Conservation (phyloP, 805 yeast species). For the Candida xyloterini region DNA sequence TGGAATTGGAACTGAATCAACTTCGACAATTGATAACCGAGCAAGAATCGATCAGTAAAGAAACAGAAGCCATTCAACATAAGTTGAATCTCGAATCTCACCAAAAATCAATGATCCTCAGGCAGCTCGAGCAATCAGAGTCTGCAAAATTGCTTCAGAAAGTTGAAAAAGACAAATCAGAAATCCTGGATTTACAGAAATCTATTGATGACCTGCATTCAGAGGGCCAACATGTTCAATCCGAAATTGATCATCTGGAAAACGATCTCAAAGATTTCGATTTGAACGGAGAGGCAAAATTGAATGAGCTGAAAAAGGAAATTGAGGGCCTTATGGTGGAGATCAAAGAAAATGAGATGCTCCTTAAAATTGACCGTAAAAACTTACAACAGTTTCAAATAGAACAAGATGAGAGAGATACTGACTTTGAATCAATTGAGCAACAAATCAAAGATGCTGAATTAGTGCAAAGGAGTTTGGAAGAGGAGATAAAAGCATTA, state of each 20-base stretch:
- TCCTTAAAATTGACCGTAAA: slow-evolving; percentile 46
- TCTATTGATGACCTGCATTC: slow-evolving; percentile 37
- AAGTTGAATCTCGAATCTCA: slow-evolving; percentile 56
- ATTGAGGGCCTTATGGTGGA: slow-evolving; percentile 40
- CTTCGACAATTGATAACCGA: slow-evolving; percentile 40
- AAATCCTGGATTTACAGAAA: slow-evolving; percentile 41
- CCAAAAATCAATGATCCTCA: slow-evolving; percentile 53
- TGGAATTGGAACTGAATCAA: slow-evolving; percentile 39
- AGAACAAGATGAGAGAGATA: slow-evolving; percentile 63
- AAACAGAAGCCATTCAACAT: slow-evolving; percentile 56
- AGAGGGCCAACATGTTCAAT: slow-evolving; percentile 31
- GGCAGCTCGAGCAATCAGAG: slow-evolving; percentile 53
- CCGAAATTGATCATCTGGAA: slow-evolving; percentile 54
- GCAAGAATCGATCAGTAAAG: slow-evolving; percentile 42
- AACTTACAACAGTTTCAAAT: slow-evolving; percentile 61
- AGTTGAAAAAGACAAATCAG: slow-evolving; percentile 43
- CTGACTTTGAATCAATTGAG: slow-evolving; percentile 49
- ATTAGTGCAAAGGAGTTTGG: slow-evolving; percentile 34
- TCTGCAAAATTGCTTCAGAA: slow-evolving; percentile 54
- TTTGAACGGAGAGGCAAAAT: slow-evolving; percentile 73
- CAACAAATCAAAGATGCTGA: slow-evolving; percentile 41
- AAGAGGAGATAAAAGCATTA: slow-evolving; percentile 24
- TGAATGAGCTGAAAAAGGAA: slow-evolving; percentile 60
- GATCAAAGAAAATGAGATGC: slow-evolving; percentile 35
- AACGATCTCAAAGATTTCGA: slow-evolving; percentile 81